A percentile compares a stretch with the other conserved stretches of the same genome.
Evolutionary conservation across 83 land plant species (phyloP).

Genomic region (Thuja plicata): DNA sequence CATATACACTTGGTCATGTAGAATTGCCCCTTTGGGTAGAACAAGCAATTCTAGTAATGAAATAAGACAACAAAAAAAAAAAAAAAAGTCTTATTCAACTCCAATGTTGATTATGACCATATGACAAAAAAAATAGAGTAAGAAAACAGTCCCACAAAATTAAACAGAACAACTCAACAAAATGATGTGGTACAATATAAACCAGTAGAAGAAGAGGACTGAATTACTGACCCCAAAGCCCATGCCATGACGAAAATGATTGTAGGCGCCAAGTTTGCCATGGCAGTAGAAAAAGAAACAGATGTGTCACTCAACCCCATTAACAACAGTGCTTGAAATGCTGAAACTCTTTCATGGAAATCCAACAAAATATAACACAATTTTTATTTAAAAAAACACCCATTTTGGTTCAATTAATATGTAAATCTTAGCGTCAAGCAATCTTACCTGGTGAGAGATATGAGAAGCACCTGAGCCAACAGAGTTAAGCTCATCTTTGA

Average conservation of each 20-base stretch:
- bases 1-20: too few relatives aligned
- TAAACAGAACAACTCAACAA: too few relatives aligned
- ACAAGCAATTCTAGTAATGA: too few relatives aligned
- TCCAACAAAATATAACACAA: neutral
- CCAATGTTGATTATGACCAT: too few relatives aligned
- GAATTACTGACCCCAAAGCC: slow-evolving; percentile 28
- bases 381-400: neutral
- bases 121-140: too few relatives aligned
- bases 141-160: too few relatives aligned
- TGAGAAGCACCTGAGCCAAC: slow-evolving; percentile 30
- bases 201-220: too few relatives aligned
- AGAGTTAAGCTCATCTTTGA: slow-evolving; percentile 32
- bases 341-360: slow-evolving; percentile 25
- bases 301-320: slow-evolving; percentile 47
- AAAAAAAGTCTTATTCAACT: too few relatives aligned
- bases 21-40: too few relatives aligned
- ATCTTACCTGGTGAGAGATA: slow-evolving; percentile 48
- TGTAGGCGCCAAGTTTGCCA: slow-evolving; percentile 59
- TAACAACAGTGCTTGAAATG: slow-evolving; percentile 30
- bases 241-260: slow-evolving; percentile 59
- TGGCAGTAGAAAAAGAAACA: slow-evolving; percentile 54
- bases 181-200: too few relatives aligned
- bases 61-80: too few relatives aligned
- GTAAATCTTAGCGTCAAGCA: neutral
- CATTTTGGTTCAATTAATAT: neutral